Evolutionary conservation across 73 alveolate genomes (phyloP).

Genomic region (Strombidium stylifer): DNA sequence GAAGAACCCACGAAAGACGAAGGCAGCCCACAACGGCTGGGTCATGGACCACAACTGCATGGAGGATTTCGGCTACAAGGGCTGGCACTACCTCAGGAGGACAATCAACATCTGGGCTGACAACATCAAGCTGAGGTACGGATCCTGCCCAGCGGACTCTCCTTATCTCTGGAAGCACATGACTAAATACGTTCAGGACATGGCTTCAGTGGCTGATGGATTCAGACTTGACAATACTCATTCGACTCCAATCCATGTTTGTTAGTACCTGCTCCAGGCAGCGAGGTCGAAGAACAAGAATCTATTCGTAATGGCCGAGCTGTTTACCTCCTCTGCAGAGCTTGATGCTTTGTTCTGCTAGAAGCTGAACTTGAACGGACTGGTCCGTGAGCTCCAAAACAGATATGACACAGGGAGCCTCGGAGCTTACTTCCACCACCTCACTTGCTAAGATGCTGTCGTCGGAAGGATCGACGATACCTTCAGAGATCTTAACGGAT

Average conservation of each 20-base stretch:
- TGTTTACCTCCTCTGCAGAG: conserved; percentile 83
- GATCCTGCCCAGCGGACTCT: conserved; percentile 76
- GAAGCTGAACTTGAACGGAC: conserved; percentile 83
- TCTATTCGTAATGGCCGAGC: conserved; percentile 91
- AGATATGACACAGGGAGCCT: conserved; percentile 52
- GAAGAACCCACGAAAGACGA: conserved; percentile 44
- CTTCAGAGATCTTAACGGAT: conserved; percentile 56
- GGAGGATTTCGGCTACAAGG: conserved; percentile 82
- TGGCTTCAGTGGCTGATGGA: conserved; percentile 92
- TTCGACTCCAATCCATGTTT: conserved; percentile 91
- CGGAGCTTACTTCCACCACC: conserved; percentile 60
- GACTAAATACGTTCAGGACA: conserved; percentile 85
- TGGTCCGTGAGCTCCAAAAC: conserved; percentile 86
- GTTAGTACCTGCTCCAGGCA: conserved; percentile 83
- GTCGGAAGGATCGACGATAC: conserved; percentile 72
- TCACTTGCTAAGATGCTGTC: conserved; percentile 71
- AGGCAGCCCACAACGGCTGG: conserved; percentile 84
- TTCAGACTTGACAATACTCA: conserved; percentile 97
- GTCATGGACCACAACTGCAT: conserved; percentile 78
- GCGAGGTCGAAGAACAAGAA: conserved; percentile 90
- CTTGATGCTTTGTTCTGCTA: conserved; percentile 84
- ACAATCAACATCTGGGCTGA: conserved; percentile 93
- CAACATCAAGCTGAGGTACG: conserved; percentile 92
- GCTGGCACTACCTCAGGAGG: conserved; percentile 94
- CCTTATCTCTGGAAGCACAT: conserved; percentile 89